Percentiles rank a stretch among this genome's conserved stretches.
Conservation (phyloP, 176 grass and related monocot genomes). For the Carex myosuroides region DNA sequence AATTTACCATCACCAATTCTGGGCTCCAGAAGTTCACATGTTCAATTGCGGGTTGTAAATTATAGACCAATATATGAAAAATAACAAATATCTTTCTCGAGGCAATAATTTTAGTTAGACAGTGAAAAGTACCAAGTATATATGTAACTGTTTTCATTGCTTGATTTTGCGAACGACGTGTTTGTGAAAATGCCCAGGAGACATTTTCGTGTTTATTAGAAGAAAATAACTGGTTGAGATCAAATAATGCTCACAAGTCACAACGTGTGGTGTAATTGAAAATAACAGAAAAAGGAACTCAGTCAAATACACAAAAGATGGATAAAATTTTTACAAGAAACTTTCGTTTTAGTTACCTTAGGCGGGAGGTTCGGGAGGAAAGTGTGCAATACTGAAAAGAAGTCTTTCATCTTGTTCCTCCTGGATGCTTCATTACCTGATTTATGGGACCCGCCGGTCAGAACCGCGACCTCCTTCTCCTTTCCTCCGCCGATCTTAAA, state of each 20-base stretch:
- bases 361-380: conserved; percentile 9
- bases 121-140: neutral
- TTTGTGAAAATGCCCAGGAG: neutral
- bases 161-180: neutral
- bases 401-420: conserved; percentile 11
- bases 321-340: neutral
- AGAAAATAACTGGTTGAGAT: neutral
- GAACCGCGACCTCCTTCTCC: neutral
- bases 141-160: neutral
- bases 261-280: neutral
- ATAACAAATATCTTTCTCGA: neutral
- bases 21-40: neutral
- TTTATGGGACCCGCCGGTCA: neutral
- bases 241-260: neutral
- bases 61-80: neutral
- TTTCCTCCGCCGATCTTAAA: neutral
- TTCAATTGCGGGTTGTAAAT: neutral
- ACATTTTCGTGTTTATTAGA: neutral
- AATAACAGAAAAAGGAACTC: neutral
- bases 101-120: neutral
- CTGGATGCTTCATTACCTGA: neutral
- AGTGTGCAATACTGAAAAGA: neutral
- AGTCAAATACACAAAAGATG: neutral
- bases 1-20: neutral
- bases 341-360: conserved; percentile 4